Evolutionary conservation across 2,329 filamentous ascomycete genomes (phyloP), one percentile per base, ranked within the genome.

Genomic region (Epichloe glyceriae): DNA sequence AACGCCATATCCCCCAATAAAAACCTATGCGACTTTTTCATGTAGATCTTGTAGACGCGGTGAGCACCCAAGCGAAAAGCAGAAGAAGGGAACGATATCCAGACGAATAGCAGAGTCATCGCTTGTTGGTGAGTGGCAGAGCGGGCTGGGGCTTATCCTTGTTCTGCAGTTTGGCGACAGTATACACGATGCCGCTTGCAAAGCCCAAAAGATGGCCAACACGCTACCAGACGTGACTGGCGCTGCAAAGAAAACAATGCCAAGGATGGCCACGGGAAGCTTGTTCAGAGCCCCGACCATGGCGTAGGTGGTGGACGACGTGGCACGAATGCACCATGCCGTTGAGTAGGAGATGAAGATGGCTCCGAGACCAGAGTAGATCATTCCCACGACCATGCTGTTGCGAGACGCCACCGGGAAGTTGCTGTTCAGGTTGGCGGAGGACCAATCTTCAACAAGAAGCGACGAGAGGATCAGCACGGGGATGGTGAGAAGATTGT

Each of bases 271-370:
- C 59, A 98, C 90, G 41, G 93, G 93, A 33, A 98, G 83, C 76
- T 98, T 98, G 79, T 98, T 98, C 62, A 98, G 76, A 17, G 91
- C 88, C 55, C 93, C 93, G 52, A 97, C 93, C 91, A 98, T 97
- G 40, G 88, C 95, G 75, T 97, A 98, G 2, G 93, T 98, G 11
- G 93, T 97, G 20, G 90, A 96, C 0, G 89, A 95, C 10, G 93
- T 97, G 57, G 95, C 87, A 58, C 93, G 91, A 57, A 98, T 94
- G 66, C 93, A 97, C 93, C 93, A 98, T 35, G 93, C 93, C 14
- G 91, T 96, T 64, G 89, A 94, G 78, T 98, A 98, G 17, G 90
- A 97, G 69, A 98, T 98, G 73, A 96, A 95, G 63, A 97, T 90
- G 49, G 90, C 87, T 35, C 83, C 90, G 50, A 96, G 76, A 53